A percentile compares a stretch with the other conserved stretches of the same genome.
Evolutionary conservation across 805 yeast species (phyloP).

Genomic region (Yamadazyma philogaea): DNA sequence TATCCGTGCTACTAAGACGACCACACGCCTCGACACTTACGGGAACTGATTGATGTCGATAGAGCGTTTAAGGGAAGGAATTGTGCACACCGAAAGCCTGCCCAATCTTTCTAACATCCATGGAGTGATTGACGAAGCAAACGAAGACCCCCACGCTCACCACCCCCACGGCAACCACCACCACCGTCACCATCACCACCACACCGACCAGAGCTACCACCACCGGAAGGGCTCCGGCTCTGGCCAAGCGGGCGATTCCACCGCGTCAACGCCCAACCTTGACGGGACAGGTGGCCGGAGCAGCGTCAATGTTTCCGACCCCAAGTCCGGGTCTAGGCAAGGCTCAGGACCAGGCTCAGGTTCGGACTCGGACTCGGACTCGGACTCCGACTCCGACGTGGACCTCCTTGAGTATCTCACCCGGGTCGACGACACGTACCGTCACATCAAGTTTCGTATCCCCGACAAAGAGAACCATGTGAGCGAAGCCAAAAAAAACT

Average conservation of each 20-base stretch:
- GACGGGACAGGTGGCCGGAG: no score
- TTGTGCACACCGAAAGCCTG: slow-evolving; percentile 7
- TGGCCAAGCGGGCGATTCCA: neutral
- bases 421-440: slow-evolving; percentile 20
- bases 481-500: slow-evolving; percentile 14
- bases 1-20: no score
- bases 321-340: no score
- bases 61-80: neutral
- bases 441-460: slow-evolving; percentile 18
- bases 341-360: no score
- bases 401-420: slow-evolving; percentile 18
- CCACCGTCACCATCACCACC: neutral
- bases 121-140: neutral
- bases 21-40: neutral
- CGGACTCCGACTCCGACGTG: slow-evolving; percentile 10
- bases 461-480: slow-evolving; percentile 12
- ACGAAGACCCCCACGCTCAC: no score
- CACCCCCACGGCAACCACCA: no score
- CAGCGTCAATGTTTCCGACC: no score
- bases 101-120: slow-evolving; percentile 8
- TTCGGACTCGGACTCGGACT: no score
- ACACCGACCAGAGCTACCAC: neutral
- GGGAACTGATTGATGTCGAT: neutral
- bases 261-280: no score
- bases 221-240: neutral